These are phyloP conservation scores for Rhodotorula diobovata DNA, from an alignment of 768 basidiomycete genomes.

Conservation along the genomic window DNA sequence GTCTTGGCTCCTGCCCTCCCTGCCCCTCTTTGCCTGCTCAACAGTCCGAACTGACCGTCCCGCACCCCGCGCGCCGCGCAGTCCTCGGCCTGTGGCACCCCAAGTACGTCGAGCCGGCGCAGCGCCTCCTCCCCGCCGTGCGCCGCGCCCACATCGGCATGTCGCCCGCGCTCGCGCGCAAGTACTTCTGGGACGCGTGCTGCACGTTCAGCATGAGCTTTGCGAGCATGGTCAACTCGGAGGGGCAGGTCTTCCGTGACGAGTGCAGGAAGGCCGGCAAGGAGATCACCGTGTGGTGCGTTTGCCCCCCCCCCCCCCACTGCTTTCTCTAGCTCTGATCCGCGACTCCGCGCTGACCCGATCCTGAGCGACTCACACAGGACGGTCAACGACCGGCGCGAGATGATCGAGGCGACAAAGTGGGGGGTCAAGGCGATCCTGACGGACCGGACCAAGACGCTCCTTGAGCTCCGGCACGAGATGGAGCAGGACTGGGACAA, in stretches of 20 bases:
- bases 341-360: constrained; percentile 59
- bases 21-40: constrained; percentile 54
- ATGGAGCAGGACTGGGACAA: constrained; percentile 35
- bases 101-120: constrained; percentile 72
- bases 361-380: constrained; percentile 57
- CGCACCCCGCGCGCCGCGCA: constrained; percentile 60
- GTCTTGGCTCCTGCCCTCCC: constrained; percentile 58
- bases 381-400: constrained; percentile 76
- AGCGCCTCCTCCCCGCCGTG: constrained; percentile 71
- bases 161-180: constrained; percentile 65
- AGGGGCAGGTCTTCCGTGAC: constrained; percentile 66
- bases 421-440: constrained; percentile 76
- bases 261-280: constrained; percentile 62
- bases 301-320: not conserved
- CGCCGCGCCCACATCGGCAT: constrained; percentile 78
- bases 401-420: constrained; percentile 50
- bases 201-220: constrained; percentile 83
- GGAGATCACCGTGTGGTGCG: constrained; percentile 3
- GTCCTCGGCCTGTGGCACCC: constrained; percentile 87
- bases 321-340: not conserved
- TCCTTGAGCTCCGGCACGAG: constrained; percentile 39
- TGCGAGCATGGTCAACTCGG: constrained; percentile 61
- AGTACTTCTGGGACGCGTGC: constrained; percentile 84
- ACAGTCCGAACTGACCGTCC: constrained; percentile 65
- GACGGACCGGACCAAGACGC: constrained; percentile 56